phyloP scores from a whole-genome alignment of 2,329 filamentous ascomycete genomes.

The Talaromyces islandicus region DNA sequence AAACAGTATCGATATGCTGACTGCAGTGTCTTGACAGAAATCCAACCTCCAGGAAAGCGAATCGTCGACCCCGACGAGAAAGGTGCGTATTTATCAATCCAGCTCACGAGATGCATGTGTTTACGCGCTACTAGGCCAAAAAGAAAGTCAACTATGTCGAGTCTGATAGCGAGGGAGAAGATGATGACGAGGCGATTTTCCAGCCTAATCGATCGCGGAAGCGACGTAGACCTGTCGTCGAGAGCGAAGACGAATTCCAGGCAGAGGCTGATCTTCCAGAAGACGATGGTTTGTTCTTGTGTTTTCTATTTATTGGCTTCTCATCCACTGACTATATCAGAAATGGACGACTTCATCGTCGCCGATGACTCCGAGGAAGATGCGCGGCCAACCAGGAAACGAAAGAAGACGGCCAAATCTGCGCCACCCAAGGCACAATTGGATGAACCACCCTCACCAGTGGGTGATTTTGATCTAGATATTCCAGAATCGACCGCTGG shows the following conservation, averaged over 20 bases:
- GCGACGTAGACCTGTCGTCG: constrained; percentile 56
- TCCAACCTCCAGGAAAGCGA: constrained; percentile 32
- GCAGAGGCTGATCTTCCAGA: constrained; percentile 44
- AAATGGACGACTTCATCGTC: constrained; percentile 82
- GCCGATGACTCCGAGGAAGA: constrained; percentile 84
- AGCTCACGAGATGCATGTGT: neutral
- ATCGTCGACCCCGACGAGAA: constrained; percentile 70
- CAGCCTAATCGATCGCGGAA: constrained; percentile 49
- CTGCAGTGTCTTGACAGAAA: constrained; percentile 24
- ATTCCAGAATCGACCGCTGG: constrained; percentile 54
- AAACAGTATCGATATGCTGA: constrained; percentile 18
- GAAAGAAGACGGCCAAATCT: constrained; percentile 57
- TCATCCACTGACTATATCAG: constrained; percentile 34
- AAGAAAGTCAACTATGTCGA: constrained; percentile 71
- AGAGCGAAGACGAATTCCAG: constrained; percentile 64
- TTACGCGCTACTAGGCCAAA: constrained; percentile 42
- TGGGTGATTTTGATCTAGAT: constrained; percentile 51
- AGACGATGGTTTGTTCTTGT: constrained; percentile 43
- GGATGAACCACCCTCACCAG: constrained; percentile 38
- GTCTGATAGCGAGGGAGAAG: constrained; percentile 65
- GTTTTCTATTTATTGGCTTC: neutral
- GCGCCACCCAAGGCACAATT: constrained; percentile 25
- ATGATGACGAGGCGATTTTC: constrained; percentile 68
- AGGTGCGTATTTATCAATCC: constrained; percentile 45
- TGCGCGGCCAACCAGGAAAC: constrained; percentile 59